Conservation (phyloP, 2,329 filamentous ascomycete genomes). For the Penicillium sp. region DNA sequence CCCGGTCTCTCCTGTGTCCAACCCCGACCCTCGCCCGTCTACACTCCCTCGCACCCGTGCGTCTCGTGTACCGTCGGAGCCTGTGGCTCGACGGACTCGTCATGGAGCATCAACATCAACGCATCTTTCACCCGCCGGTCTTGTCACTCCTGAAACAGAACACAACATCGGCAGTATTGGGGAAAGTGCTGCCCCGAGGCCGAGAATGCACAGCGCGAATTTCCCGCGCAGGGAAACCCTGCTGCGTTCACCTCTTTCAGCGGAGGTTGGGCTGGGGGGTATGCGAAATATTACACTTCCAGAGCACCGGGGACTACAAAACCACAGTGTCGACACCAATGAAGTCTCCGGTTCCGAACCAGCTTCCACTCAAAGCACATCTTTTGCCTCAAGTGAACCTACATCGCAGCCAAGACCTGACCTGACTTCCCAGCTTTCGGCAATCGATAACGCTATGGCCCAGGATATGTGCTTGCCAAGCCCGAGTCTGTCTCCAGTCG, state of each 20-base stretch:
- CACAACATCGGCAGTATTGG: constrained; percentile 28
- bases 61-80: constrained; percentile 45
- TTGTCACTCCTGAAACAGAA: constrained; percentile 44
- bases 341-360: constrained; percentile 12
- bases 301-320: constrained; percentile 13
- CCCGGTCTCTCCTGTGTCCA: constrained; percentile 53
- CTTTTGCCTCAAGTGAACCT: constrained; percentile 22
- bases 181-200: constrained; percentile 26
- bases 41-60: constrained; percentile 36
- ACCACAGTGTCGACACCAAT: constrained; percentile 6
- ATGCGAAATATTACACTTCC: constrained; percentile 11
- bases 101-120: constrained; percentile 28
- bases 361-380: constrained; percentile 23
- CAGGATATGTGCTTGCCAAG: constrained; percentile 93
- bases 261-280: constrained; percentile 26
- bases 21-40: constrained; percentile 52
- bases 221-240: constrained; percentile 33
- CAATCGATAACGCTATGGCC: constrained; percentile 67
- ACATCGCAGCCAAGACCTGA: constrained; percentile 22
- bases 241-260: constrained; percentile 33
- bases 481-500: constrained; percentile 85
- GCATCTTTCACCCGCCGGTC: constrained; percentile 31
- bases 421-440: constrained; percentile 39
- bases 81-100: constrained; percentile 48
- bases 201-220: constrained; percentile 33